phyloP scores from a whole-genome alignment of 1,284 basidiomycete species.

The Ceratobasidium sp. region DNA sequence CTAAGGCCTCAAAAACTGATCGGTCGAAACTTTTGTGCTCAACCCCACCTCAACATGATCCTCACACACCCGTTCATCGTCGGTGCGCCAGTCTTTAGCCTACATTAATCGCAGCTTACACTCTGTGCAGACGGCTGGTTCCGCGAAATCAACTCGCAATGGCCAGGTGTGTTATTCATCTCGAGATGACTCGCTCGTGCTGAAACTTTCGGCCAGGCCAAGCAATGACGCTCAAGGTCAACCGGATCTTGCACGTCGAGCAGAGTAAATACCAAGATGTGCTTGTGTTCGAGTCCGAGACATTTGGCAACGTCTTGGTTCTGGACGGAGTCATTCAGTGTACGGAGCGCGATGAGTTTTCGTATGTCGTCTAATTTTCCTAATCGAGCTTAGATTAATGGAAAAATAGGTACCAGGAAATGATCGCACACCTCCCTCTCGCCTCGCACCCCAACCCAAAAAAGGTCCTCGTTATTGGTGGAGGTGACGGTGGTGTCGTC shows the following conservation, averaged over 20 bases:
- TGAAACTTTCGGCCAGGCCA: constrained; percentile 62
- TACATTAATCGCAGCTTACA: constrained; percentile 25
- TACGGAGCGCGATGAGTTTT: constrained; percentile 98
- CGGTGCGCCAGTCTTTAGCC: neutral
- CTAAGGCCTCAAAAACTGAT: constrained; percentile 30
- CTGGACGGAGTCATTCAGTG: constrained; percentile 97
- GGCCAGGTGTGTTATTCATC: constrained; percentile 74
- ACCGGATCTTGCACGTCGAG: constrained; percentile 94
- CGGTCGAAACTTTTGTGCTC: constrained; percentile 25
- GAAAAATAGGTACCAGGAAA: constrained; percentile 90
- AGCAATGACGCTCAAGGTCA: constrained; percentile 95
- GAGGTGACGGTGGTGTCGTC: constrained; percentile 96
- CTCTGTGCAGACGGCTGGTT: constrained; percentile 90
- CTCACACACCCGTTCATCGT: constrained; percentile 48
- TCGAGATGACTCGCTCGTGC: constrained; percentile 43
- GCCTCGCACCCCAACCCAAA: constrained; percentile 97
- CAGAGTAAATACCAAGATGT: constrained; percentile 96
- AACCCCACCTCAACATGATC: constrained; percentile 44
- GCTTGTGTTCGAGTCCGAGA: constrained; percentile 93
- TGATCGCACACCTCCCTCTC: constrained; percentile 97
- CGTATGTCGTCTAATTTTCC: constrained; percentile 67
- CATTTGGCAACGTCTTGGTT: constrained; percentile 95
- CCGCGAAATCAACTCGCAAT: constrained; percentile 95
- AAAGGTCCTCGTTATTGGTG: constrained; percentile 96
- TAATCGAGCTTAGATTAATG: neutral